Evolutionary conservation across 345 rosid species (phyloP).

Genomic region (Syzygium aromaticum): DNA sequence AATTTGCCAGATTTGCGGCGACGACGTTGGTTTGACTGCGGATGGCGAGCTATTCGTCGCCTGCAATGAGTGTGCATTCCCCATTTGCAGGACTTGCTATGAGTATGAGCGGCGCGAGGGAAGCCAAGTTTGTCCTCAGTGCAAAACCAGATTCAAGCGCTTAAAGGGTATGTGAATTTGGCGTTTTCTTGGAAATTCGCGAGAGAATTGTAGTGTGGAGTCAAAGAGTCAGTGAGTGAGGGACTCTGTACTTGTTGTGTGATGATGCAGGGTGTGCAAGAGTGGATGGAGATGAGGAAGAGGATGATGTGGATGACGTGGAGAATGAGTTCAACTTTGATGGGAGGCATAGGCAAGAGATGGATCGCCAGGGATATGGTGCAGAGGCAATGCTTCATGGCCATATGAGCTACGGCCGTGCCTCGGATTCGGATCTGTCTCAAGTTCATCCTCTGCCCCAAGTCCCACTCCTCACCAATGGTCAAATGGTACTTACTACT

Average conservation of each 20-base stretch:
- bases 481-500: slow-evolving; percentile 22
- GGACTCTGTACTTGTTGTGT: background rate
- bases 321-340: slow-evolving; percentile 59
- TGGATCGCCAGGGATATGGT: slow-evolving; percentile 6
- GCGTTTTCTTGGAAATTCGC: background rate
- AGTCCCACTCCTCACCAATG: slow-evolving; percentile 28
- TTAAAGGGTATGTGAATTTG: slow-evolving; percentile 25
- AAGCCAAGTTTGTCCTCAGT: slow-evolving; percentile 46
- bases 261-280: slow-evolving; percentile 48
- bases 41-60: slow-evolving; percentile 45
- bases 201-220: background rate
- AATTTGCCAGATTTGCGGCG: slow-evolving; percentile 42
- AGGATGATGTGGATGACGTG: slow-evolving; percentile 72
- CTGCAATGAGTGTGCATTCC: slow-evolving; percentile 57
- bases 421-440: slow-evolving; percentile 16
- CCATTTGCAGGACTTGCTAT: slow-evolving; percentile 51
- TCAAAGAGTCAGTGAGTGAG: background rate
- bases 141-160: slow-evolving; percentile 55
- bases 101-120: slow-evolving; percentile 54
- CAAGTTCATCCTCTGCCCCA: slow-evolving; percentile 9
- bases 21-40: slow-evolving; percentile 24
- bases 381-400: slow-evolving; percentile 19
- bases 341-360: slow-evolving; percentile 9
- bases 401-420: slow-evolving; percentile 10
- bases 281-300: slow-evolving; percentile 82